These are phyloP conservation scores for Collybiopsis confluens DNA, from an alignment of 768 basidiomycete genomes.

Conservation along the genomic window DNA sequence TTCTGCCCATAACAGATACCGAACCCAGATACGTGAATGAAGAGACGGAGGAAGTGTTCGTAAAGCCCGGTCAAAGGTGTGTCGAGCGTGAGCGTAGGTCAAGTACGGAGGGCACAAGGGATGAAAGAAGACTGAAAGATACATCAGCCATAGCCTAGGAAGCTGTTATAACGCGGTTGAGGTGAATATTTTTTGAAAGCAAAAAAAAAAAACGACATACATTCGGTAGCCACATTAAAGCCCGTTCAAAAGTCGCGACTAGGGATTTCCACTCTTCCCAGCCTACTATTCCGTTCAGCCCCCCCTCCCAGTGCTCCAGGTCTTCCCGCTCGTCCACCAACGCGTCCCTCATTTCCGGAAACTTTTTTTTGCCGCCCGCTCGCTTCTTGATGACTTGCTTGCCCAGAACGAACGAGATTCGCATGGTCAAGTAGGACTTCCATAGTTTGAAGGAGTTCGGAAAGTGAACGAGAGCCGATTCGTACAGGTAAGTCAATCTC, in stretches of 20 bases:
- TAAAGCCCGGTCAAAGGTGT: slow-evolving; percentile 91
- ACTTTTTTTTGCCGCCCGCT: slow-evolving; percentile 86
- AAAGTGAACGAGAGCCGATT: slow-evolving; percentile 84
- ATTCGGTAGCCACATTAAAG: slow-evolving; percentile 91
- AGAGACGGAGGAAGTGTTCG: slow-evolving; percentile 91
- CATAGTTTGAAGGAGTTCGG: slow-evolving; percentile 92
- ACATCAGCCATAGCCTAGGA: slow-evolving; percentile 92
- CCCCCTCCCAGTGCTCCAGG: slow-evolving; percentile 80
- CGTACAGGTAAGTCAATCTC: slow-evolving; percentile 87
- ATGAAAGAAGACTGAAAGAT: slow-evolving; percentile 86
- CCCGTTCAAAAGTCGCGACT: slow-evolving; percentile 85
- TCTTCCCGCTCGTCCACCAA: slow-evolving; percentile 81
- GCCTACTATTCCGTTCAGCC: slow-evolving; percentile 85
- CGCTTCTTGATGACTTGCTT: slow-evolving; percentile 66
- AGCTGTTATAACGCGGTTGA: slow-evolving; percentile 45
- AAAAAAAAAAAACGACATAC: slow-evolving; percentile 50
- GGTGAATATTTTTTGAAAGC: slow-evolving; percentile 2
- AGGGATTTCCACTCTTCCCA: slow-evolving; percentile 95
- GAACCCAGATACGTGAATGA: slow-evolving; percentile 88
- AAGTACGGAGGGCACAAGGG: slow-evolving; percentile 81
- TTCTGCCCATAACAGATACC: slow-evolving; percentile 93
- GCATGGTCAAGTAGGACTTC: slow-evolving; percentile 85
- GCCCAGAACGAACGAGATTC: slow-evolving; percentile 85
- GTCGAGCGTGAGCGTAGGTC: slow-evolving; percentile 85
- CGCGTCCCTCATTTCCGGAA: slow-evolving; percentile 87